Conservation (phyloP, 352 stramenopile species). For the Globisporangium radiosum region DNA sequence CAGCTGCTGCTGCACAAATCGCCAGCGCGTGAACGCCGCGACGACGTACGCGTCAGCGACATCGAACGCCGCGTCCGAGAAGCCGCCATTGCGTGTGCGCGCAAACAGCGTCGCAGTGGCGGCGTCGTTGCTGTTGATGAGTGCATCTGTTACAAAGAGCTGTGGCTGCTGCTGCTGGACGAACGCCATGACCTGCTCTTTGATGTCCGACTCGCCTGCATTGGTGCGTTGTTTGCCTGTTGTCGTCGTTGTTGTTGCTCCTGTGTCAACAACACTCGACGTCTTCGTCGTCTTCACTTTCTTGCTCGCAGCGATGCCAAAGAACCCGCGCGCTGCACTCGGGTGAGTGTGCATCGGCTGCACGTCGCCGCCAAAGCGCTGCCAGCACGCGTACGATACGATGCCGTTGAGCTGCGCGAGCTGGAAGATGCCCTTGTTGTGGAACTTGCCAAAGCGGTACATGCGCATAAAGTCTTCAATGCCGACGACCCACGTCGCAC, state of each 20-base stretch:
- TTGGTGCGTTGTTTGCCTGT: background rate
- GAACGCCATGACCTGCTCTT: conserved; percentile 70
- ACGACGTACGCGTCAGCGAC: conserved; percentile 80
- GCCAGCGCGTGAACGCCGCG: conserved; percentile 55
- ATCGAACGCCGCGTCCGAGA: conserved; percentile 58
- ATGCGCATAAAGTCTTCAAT: conserved; percentile 86
- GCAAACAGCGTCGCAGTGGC: conserved; percentile 1
- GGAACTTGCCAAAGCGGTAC: conserved; percentile 65
- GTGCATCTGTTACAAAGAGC: conserved; percentile 7
- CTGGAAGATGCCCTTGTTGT: conserved; percentile 84
- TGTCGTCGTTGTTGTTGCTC: background rate
- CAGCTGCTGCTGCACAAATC: conserved; percentile 42
- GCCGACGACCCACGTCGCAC: conserved; percentile 48
- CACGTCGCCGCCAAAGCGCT: conserved; percentile 28
- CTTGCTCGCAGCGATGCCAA: conserved; percentile 26
- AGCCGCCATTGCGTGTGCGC: conserved; percentile 25
- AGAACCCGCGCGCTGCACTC: conserved; percentile 63
- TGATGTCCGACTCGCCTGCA: conserved; percentile 29
- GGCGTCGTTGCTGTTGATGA: background rate
- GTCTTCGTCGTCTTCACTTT: conserved; percentile 11
- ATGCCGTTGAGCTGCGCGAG: conserved; percentile 83
- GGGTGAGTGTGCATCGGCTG: conserved; percentile 65
- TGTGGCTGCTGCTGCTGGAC: conserved; percentile 40
- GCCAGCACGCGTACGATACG: conserved; percentile 73
- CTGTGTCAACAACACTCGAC: no score